Evolutionary conservation across 352 stramenopile species (phyloP).

Genomic region (Aphanomyces euteiches): DNA sequence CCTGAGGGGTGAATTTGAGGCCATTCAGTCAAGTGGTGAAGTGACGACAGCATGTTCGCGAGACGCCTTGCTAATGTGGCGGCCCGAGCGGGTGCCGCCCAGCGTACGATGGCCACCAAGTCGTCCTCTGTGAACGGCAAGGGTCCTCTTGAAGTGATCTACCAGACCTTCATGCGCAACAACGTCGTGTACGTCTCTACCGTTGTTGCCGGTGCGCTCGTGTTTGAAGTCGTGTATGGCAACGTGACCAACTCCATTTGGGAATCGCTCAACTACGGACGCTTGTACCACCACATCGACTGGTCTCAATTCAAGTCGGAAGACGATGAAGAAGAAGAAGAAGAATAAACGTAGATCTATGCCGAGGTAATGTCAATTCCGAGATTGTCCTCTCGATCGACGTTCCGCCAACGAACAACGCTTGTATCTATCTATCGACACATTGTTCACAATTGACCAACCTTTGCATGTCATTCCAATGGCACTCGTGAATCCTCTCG

Average conservation of each 20-base stretch:
- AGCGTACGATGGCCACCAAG: slow-evolving; percentile 45
- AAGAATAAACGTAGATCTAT: slow-evolving; percentile 23
- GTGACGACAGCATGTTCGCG: slow-evolving; percentile 23
- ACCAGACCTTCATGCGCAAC: slow-evolving; percentile 80
- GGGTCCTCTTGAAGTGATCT: slow-evolving; percentile 54
- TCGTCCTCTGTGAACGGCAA: slow-evolving; percentile 74
- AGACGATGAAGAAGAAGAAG: slow-evolving; percentile 77
- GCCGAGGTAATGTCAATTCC: too few relatives aligned
- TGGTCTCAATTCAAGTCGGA: slow-evolving; percentile 80
- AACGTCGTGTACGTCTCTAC: slow-evolving; percentile 77
- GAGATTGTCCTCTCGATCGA: too few relatives aligned
- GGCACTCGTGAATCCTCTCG: too few relatives aligned
- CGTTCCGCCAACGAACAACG: too few relatives aligned
- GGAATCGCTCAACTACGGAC: slow-evolving; percentile 76
- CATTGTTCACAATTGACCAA: too few relatives aligned
- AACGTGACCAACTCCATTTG: slow-evolving; percentile 67
- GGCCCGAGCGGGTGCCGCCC: slow-evolving; percentile 8
- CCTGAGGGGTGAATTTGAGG: slow-evolving; percentile 8
- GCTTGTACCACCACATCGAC: slow-evolving; percentile 86
- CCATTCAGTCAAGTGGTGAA: slow-evolving; percentile 22
- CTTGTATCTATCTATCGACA: too few relatives aligned
- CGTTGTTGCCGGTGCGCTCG: slow-evolving; percentile 60
- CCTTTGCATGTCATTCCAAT: too few relatives aligned
- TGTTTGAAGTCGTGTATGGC: slow-evolving; percentile 73
- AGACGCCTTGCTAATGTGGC: slow-evolving; percentile 14